phyloP scores from a whole-genome alignment of 2,329 filamentous ascomycete genomes.

The Sporothrix humicola region DNA sequence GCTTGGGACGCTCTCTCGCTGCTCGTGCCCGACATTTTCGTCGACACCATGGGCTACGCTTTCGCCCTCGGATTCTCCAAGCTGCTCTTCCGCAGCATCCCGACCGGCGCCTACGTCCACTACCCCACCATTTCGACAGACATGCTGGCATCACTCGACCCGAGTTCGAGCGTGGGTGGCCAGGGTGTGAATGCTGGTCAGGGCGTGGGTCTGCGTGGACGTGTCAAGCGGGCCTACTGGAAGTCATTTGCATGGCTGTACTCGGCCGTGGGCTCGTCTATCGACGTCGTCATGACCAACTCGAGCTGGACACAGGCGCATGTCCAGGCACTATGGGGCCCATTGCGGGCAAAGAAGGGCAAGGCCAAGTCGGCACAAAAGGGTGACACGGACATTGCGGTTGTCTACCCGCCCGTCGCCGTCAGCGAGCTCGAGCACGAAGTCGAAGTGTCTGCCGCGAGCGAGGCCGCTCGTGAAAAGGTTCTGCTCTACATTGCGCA shows the following conservation, averaged over 20 bases:
- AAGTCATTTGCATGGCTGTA: slow-evolving; percentile 81
- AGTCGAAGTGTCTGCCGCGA: slow-evolving; percentile 72
- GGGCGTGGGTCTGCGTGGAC: slow-evolving; percentile 73
- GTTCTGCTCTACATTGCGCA: slow-evolving; percentile 92
- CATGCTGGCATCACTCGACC: slow-evolving; percentile 85
- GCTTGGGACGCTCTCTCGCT: slow-evolving; percentile 94
- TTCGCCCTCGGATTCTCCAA: slow-evolving; percentile 85
- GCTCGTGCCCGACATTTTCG: slow-evolving; percentile 88
- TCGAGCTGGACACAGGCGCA: slow-evolving; percentile 91
- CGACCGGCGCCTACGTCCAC: slow-evolving; percentile 93
- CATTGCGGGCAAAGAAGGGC: slow-evolving; percentile 51
- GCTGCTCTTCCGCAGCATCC: slow-evolving; percentile 77
- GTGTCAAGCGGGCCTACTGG: slow-evolving; percentile 84
- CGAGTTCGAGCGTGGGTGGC: slow-evolving; percentile 59
- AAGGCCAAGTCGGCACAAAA: slow-evolving; percentile 38
- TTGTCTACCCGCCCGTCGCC: slow-evolving; percentile 91
- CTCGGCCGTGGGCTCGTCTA: slow-evolving; percentile 77
- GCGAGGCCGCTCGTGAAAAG: slow-evolving; percentile 71
- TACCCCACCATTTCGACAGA: slow-evolving; percentile 98
- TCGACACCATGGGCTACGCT: slow-evolving; percentile 98
- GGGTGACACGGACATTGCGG: slow-evolving; percentile 59
- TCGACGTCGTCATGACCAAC: slow-evolving; percentile 97
- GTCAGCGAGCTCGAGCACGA: slow-evolving; percentile 80
- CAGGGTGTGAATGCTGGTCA: slow-evolving; percentile 84
- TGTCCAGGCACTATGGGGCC: slow-evolving; percentile 79